Base-by-base conservation (phyloP, 371 early-diverging fungal genomes). In the Apophysomyces elegans region DNA sequence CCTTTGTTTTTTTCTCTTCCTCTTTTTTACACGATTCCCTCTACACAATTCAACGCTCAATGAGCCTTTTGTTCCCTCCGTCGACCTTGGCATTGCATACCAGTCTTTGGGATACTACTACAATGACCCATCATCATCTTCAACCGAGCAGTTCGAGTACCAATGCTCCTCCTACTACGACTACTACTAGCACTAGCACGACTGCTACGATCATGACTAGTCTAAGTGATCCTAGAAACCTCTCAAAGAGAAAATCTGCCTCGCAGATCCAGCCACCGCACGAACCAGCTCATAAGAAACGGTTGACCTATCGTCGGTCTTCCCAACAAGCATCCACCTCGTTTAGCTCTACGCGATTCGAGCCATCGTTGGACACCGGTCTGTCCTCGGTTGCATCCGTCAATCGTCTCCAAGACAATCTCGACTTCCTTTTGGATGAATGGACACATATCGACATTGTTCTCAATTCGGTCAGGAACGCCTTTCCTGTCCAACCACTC, bases 381-480 rank as follows among this genome's bases (percentile, higher is more conserved):
- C 54, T 5, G 21, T 21, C 21, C 8, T 21, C 54, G 4, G 21
- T 21, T 1, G 7, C 54, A 5, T 47, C 62, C 37, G 67, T 57
- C 5, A 46, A 44, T 61, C 37, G 43, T 16, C 16, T 68, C 18
- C 69, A 68, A 57, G 69, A 60, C 39, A 64, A 38, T 4, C 39
- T 68, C 1, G 69, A 68, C 37, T 56, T 54, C 14, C 44, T 68
- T 12, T 56, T 44, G 16, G 69, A 68, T 37, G 69, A 68, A 45
- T 68, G 69, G 69, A 44, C 64, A 12, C 37, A 60, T 9, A 60
- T 68, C 14, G 64, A 68, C 35, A 63, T 68, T 60, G 64, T 68
- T n/a, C 59, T 62, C 21, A 46, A 59, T 16, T 68, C 69, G 0
- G 26, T 68, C 56, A 59, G 64, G 39, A 37, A 12, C 6, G 69